Conservation (phyloP, 148 eudicot genomes). For the Nyssa sinensis region DNA sequence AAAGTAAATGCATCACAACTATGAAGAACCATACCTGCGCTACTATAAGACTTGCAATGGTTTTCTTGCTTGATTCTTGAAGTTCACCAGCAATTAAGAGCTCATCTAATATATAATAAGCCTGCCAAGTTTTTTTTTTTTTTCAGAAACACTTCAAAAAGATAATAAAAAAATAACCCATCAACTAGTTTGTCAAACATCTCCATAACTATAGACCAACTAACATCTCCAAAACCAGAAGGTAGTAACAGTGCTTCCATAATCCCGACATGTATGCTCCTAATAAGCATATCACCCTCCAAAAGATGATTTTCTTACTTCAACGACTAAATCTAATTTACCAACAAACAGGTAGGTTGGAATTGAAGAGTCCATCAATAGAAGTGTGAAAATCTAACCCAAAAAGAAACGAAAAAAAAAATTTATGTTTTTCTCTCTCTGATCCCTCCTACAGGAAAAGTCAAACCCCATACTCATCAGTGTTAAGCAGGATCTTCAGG, state of each 20-base stretch:
- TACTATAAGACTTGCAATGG: conserved; percentile 78
- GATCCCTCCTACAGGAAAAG: too few species aligned
- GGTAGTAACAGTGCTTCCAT: neutral
- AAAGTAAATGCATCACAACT: neutral
- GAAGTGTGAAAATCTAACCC: too few species aligned
- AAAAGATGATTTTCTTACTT: neutral
- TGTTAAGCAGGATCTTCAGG: neutral
- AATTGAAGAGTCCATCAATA: neutral
- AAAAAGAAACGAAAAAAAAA: too few species aligned
- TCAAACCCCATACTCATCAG: neutral
- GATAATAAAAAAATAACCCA: neutral
- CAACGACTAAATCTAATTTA: conserved; percentile 4
- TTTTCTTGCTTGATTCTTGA: conserved; percentile 95
- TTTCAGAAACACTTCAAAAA: conserved; percentile 6
- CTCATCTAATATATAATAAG: conserved; percentile 88
- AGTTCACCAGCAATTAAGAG: conserved; percentile 92
- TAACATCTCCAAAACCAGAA: neutral
- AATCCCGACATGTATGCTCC: too few species aligned
- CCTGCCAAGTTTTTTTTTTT: conserved; percentile 63
- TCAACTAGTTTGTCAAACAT: neutral
- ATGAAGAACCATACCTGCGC: conserved; percentile 59
- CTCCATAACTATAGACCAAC: neutral
- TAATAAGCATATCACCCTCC: too few species aligned
- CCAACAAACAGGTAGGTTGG: neutral
- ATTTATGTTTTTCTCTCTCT: too few species aligned